phyloP scores from a whole-genome alignment of 345 rosid genomes.

The Populus alba region DNA sequence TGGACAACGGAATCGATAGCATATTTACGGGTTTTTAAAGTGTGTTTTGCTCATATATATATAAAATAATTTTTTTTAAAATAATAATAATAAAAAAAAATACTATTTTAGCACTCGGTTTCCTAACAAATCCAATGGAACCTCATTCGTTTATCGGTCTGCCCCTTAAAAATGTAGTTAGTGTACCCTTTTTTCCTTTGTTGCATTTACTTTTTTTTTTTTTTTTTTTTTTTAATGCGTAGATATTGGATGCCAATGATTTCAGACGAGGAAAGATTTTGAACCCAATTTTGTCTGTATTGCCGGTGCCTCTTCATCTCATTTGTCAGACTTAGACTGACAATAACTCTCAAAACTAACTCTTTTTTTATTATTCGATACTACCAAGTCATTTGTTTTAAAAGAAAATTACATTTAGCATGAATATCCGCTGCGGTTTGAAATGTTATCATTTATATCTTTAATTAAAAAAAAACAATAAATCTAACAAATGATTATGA shows the following conservation, averaged over 20 bases:
- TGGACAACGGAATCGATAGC: not conserved
- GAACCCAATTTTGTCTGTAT: not conserved
- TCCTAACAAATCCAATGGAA: not conserved
- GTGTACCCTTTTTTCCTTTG: not conserved
- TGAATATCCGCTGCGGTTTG: no score
- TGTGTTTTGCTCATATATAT: accelerated
- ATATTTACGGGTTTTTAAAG: no score
- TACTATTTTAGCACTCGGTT: not conserved
- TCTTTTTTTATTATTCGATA: not conserved
- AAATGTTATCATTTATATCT: no score
- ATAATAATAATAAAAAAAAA: no score
- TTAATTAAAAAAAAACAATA: no score
- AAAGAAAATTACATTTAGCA: no score
- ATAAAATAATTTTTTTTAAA: no score
- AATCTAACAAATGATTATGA: no score
- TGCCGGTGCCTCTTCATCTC: not conserved
- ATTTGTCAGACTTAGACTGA: not conserved
- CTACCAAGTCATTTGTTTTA: not conserved
- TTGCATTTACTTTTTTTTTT: no score
- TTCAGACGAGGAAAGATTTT: not conserved
- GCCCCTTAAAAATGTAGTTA: no score
- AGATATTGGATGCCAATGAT: not conserved
- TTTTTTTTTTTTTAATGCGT: not conserved
- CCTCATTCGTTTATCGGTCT: not conserved
- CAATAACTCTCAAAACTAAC: not conserved